A percentile compares a stretch with the other conserved stretches of the same genome.
These are phyloP conservation scores for Kwoniella bestiolae DNA, from an alignment of 768 basidiomycete species.

Conservation along the genomic window DNA sequence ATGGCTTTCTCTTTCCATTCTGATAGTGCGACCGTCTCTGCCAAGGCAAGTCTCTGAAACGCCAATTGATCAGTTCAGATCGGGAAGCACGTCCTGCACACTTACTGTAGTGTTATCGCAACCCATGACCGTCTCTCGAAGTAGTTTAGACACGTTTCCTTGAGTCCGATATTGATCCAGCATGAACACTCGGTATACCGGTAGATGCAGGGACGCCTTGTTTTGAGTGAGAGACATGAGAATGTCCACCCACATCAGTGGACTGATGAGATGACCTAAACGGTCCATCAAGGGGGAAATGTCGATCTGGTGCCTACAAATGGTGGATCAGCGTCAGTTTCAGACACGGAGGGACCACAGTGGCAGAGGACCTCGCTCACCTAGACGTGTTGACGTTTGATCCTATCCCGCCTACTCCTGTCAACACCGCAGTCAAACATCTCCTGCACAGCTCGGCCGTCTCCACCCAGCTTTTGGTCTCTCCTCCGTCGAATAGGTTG, in stretches of 20 bases:
- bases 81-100: background rate
- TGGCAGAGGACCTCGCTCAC: background rate
- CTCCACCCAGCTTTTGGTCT: conserved; percentile 6
- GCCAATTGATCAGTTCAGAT: background rate
- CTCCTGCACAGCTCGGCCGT: conserved; percentile 6
- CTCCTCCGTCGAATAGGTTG: conserved; percentile 11
- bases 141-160: background rate
- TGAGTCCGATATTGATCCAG: background rate
- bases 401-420: conserved; percentile 5
- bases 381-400: background rate
- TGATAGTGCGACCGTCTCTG: conserved; percentile 22
- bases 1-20: conserved; percentile 25
- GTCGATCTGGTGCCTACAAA: background rate
- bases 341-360: background rate
- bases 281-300: conserved; percentile 13
- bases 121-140: conserved; percentile 23
- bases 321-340: background rate
- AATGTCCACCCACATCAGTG: conserved; percentile 29
- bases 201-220: conserved; percentile 10
- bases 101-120: conserved; percentile 31
- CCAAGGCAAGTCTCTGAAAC: conserved; percentile 20
- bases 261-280: conserved; percentile 13
- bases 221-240: conserved; percentile 22
- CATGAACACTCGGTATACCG: conserved; percentile 20
- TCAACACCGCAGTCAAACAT: conserved; percentile 1